These are phyloP conservation scores for Petunia secreta DNA, from an alignment of 257 asterid genomes.

Conservation along the genomic window DNA sequence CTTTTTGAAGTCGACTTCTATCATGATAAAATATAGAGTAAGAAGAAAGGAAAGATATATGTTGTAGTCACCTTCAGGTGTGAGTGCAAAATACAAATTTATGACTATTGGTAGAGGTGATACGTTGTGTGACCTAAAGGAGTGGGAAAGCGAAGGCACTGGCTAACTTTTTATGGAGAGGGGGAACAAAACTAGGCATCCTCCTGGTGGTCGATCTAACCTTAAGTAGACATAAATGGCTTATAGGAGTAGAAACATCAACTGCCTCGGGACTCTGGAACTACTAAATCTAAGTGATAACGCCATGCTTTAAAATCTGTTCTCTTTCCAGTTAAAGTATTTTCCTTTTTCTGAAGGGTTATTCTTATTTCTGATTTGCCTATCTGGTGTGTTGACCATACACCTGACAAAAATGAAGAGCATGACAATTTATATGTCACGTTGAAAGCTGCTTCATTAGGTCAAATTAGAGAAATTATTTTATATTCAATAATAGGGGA, in stretches of 20 bases:
- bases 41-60: neutral
- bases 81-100: conserved; percentile 16
- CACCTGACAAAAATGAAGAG: too few species aligned
- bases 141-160: neutral
- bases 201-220: conserved; percentile 14
- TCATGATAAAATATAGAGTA: neutral
- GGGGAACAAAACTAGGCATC: neutral
- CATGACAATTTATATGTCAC: too few species aligned
- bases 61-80: neutral
- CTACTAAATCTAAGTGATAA: neutral
- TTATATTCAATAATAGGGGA: too few species aligned
- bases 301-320: neutral
- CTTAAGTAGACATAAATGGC: conserved; percentile 19
- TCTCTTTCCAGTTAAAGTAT: conserved; percentile 13
- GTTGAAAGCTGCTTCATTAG: too few species aligned
- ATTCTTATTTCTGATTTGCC: neutral
- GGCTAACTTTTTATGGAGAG: neutral
- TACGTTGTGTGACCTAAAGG: conserved; percentile 4
- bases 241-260: neutral
- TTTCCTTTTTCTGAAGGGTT: neutral
- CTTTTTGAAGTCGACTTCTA: conserved; percentile 8
- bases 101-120: conserved; percentile 10
- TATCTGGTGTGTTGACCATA: too few species aligned
- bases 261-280: conserved; percentile 9
- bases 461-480: too few species aligned